phyloP scores from a whole-genome alignment of 306 rosid genomes.

The Nissolia schottii region DNA sequence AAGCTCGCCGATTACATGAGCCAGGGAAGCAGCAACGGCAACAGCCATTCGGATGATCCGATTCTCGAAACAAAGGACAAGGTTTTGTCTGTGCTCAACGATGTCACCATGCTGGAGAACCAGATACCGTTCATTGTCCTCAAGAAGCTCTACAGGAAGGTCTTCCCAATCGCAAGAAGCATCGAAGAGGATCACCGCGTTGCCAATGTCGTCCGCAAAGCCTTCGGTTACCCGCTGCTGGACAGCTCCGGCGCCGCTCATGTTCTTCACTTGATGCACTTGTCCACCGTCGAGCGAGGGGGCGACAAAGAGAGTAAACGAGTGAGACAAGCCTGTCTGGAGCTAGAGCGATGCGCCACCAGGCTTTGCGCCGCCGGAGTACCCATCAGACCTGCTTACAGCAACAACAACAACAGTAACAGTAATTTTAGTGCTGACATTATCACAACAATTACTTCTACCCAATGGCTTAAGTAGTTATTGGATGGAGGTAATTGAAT shows the following conservation, averaged over 20 bases:
- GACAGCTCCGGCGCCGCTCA: not conserved
- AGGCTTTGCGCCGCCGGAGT: conserved; percentile 31
- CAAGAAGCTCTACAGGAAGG: not conserved
- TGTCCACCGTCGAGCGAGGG: not conserved
- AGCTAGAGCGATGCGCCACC: not conserved
- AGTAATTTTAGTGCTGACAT: too few relatives aligned
- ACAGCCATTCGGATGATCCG: not conserved
- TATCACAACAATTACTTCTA: too few relatives aligned
- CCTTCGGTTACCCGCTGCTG: not conserved
- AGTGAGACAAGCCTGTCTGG: not conserved
- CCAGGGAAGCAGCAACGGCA: too few relatives aligned
- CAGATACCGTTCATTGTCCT: conserved; percentile 35
- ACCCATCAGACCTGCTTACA: not conserved
- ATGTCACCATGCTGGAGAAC: conserved; percentile 31
- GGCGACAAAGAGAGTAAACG: not conserved
- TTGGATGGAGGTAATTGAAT: too few relatives aligned
- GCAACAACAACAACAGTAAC: not conserved
- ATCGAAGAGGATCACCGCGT: not conserved
- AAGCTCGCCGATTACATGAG: not conserved
- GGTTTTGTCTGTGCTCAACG: not conserved
- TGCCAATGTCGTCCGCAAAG: not conserved
- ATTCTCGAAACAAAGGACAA: not conserved
- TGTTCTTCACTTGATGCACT: conserved; percentile 36
- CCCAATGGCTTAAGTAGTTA: too few relatives aligned
- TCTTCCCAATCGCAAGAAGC: not conserved